Conservation (phyloP, 75 land plant species). For the Adiantum capillusveneris region DNA sequence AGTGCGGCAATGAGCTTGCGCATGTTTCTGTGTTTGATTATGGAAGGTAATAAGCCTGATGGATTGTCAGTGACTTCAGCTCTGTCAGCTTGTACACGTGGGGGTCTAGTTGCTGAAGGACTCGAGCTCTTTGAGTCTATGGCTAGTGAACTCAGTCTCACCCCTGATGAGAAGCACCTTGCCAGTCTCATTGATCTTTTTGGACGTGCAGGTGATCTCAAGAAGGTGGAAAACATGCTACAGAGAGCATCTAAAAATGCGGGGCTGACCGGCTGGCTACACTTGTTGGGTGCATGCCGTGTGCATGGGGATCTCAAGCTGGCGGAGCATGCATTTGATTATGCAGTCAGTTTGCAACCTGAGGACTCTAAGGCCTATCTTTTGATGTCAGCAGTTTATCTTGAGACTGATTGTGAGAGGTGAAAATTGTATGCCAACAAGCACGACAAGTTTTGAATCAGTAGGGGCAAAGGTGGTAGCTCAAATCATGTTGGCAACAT, state of each 20-base stretch:
- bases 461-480: too few species aligned
- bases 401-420: too few species aligned
- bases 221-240: not conserved
- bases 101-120: not conserved
- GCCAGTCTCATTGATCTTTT: not conserved
- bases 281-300: not conserved
- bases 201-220: constrained; percentile 6
- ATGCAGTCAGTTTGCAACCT: not conserved
- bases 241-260: not conserved
- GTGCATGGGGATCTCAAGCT: not conserved
- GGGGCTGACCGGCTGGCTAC: not conserved
- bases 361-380: not conserved
- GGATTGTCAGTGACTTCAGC: constrained; percentile 10
- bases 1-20: not conserved
- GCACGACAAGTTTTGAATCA: too few species aligned
- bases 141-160: not conserved
- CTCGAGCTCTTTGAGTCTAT: not conserved
- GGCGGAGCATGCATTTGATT: not conserved
- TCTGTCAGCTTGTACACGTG: constrained; percentile 12
- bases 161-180: not conserved
- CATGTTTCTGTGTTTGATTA: not conserved
- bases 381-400: not conserved
- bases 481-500: too few species aligned
- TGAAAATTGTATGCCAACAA: too few species aligned
- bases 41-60: constrained; percentile 3